These are phyloP conservation scores for Huntiella omanensis DNA, from an alignment of 2,329 filamentous ascomycete species.

Conservation along the genomic window DNA sequence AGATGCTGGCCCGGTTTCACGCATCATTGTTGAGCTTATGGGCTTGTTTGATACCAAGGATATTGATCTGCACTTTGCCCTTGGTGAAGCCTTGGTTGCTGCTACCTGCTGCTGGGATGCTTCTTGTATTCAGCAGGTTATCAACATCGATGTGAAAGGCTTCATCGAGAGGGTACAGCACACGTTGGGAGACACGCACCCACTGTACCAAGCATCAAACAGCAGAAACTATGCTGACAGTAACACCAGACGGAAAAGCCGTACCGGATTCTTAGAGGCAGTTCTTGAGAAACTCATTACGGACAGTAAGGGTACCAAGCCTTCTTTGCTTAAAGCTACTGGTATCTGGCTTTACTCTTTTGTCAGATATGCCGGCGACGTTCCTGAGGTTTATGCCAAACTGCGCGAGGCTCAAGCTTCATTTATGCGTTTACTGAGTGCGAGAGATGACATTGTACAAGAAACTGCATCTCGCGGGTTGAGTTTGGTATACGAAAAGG, in stretches of 20 bases:
- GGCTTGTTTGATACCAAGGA: conserved; percentile 67
- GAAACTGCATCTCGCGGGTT: conserved; percentile 85
- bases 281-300: conserved; percentile 55
- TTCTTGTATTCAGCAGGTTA: conserved; percentile 50
- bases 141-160: conserved; percentile 44
- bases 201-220: neutral
- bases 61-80: conserved; percentile 73
- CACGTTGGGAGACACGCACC: too few species aligned
- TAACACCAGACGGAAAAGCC: conserved; percentile 18
- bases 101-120: conserved; percentile 69
- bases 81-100: conserved; percentile 73
- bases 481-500: conserved; percentile 84
- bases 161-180: conserved; percentile 14
- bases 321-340: conserved; percentile 74
- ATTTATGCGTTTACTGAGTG: conserved; percentile 73
- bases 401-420: conserved; percentile 66
- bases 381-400: conserved; percentile 52
- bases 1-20: conserved; percentile 23
- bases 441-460: conserved; percentile 84
- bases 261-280: conserved; percentile 25
- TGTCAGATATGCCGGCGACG: conserved; percentile 72
- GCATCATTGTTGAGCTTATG: conserved; percentile 48
- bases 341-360: conserved; percentile 90
- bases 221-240: neutral
- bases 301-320: conserved; percentile 71